Percentiles rank a stretch among this genome's conserved stretches.
Evolutionary conservation across 2,329 filamentous ascomycete species (phyloP).

Genomic region (Pleomassaria siparia): DNA sequence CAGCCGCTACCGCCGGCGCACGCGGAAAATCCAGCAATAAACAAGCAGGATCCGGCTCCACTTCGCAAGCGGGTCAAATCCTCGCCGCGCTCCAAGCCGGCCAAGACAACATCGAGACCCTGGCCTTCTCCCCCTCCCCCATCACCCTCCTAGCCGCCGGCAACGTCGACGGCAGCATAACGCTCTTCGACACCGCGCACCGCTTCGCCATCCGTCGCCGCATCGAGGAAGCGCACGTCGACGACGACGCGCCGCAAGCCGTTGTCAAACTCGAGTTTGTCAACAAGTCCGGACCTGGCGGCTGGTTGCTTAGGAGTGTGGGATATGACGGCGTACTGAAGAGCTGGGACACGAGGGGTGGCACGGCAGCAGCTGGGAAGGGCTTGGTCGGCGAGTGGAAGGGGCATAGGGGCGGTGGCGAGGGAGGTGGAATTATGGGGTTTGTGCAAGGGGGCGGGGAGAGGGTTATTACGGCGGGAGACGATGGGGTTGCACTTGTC

Average conservation of each 20-base stretch:
- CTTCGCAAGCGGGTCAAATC: conserved; percentile 67
- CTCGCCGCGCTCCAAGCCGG: conserved; percentile 83
- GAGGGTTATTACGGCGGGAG: conserved; percentile 83
- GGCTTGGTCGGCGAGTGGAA: conserved; percentile 85
- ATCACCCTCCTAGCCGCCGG: conserved; percentile 63
- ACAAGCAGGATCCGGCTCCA: conserved; percentile 41
- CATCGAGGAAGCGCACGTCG: conserved; percentile 77
- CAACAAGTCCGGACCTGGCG: conserved; percentile 42
- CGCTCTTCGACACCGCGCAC: conserved; percentile 82
- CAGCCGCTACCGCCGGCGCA: conserved; percentile 49
- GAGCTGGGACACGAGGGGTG: conserved; percentile 79
- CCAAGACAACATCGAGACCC: conserved; percentile 75
- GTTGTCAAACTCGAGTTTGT: conserved; percentile 95
- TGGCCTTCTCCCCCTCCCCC: conserved; percentile 64
- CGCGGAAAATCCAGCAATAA: conserved; percentile 53
- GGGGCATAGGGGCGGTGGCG: conserved; percentile 81
- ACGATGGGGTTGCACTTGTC: conserved; percentile 58
- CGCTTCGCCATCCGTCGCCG: conserved; percentile 84
- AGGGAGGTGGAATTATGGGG: conserved; percentile 83
- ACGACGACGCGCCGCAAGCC: conserved; percentile 71
- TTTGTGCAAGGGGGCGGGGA: conserved; percentile 82
- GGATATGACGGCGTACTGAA: conserved; percentile 91
- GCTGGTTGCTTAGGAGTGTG: conserved; percentile 80
- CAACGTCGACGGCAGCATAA: conserved; percentile 70
- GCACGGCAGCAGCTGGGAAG: conserved; percentile 65